Conservation (phyloP, 2,329 filamentous ascomycete genomes). For the Aspergillus ruber region DNA sequence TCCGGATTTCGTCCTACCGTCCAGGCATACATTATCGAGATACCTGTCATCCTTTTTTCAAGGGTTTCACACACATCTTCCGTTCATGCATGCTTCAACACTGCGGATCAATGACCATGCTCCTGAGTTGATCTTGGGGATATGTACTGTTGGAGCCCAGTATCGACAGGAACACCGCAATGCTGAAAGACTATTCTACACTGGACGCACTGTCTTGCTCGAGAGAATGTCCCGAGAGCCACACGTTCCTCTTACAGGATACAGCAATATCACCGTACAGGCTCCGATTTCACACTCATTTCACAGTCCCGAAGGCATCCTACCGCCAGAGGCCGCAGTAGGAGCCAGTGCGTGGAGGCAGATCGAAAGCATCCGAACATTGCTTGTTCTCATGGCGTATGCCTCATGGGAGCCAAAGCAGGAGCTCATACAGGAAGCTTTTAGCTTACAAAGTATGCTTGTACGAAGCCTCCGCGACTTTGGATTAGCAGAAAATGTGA, state of each 20-base stretch:
- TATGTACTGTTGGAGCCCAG: slow-evolving; percentile 54
- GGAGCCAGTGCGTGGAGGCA: slow-evolving; percentile 15
- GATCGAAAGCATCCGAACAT: slow-evolving; percentile 25
- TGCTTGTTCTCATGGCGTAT: slow-evolving; percentile 27
- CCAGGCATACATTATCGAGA: slow-evolving; percentile 60
- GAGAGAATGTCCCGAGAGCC: slow-evolving; percentile 46
- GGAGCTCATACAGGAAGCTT: slow-evolving; percentile 27
- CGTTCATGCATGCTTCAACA: slow-evolving; percentile 63
- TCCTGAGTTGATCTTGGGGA: slow-evolving; percentile 61
- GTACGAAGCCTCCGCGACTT: slow-evolving; percentile 25
- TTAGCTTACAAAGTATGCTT: slow-evolving; percentile 24
- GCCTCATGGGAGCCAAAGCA: slow-evolving; percentile 24
- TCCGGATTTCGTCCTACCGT: slow-evolving; percentile 58
- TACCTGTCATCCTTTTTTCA: slow-evolving; percentile 66
- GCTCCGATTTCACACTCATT: slow-evolving; percentile 10
- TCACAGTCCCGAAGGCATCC: slow-evolving; percentile 8
- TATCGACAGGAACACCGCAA: slow-evolving; percentile 44
- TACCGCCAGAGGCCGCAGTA: slow-evolving; percentile 6
- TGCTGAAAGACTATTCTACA: slow-evolving; percentile 41
- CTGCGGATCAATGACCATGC: slow-evolving; percentile 58
- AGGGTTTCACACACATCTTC: slow-evolving; percentile 57
- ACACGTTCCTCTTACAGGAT: slow-evolving; percentile 6
- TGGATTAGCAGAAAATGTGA: slow-evolving; percentile 21
- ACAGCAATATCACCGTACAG: slow-evolving; percentile 5
- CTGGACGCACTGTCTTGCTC: slow-evolving; percentile 56